phyloP scores from a whole-genome alignment of 768 basidiomycete genomes.

The Auricularia sp. region DNA sequence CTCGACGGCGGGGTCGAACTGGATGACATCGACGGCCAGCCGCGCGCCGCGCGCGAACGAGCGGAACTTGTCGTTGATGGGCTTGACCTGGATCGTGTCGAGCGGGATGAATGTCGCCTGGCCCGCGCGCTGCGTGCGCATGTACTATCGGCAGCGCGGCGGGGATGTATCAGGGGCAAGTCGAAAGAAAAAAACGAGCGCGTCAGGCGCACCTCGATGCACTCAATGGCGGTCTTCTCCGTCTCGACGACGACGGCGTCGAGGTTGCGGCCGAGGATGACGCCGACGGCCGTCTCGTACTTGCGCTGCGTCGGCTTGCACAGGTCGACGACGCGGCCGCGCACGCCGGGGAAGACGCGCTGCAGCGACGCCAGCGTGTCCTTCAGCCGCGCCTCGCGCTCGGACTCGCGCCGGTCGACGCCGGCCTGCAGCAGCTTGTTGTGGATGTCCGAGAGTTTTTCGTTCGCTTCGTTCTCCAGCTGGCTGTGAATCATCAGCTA shows the following conservation, averaged over 20 bases:
- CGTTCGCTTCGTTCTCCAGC: constrained; percentile 84
- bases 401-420: constrained; percentile 77
- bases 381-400: constrained; percentile 73
- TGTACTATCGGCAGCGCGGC: constrained; percentile 43
- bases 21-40: constrained; percentile 77
- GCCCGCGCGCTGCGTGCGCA: constrained; percentile 89
- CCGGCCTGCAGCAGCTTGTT: constrained; percentile 83
- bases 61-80: constrained; percentile 89
- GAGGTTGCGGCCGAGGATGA: constrained; percentile 86
- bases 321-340: constrained; percentile 85
- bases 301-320: constrained; percentile 91
- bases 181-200: too few species aligned
- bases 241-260: constrained; percentile 95
- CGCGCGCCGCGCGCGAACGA: constrained; percentile 82
- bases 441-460: constrained; percentile 75
- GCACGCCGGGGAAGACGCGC: constrained; percentile 86
- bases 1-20: constrained; percentile 75
- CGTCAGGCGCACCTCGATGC: constrained; percentile 64
- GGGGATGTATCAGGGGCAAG: too few species aligned
- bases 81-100: constrained; percentile 93
- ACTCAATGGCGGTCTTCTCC: constrained; percentile 94
- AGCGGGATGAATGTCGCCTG: constrained; percentile 97
- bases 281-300: constrained; percentile 85
- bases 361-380: constrained; percentile 79
- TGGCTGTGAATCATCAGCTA: constrained; percentile 38